Conservation (phyloP, 306 rosid genomes). For the Sindora glabra region DNA sequence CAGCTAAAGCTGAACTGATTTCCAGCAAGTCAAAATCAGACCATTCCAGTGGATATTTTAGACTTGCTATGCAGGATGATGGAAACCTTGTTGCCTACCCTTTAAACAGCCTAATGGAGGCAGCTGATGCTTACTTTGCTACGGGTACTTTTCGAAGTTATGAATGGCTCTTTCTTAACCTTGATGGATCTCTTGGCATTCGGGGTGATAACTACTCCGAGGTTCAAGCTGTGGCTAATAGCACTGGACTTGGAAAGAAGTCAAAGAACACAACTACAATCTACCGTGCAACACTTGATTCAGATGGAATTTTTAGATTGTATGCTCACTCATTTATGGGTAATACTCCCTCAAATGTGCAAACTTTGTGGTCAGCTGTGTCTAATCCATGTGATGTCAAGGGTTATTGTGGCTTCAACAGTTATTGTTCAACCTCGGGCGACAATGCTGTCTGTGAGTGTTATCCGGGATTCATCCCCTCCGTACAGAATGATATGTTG, state of each 20-base stretch:
- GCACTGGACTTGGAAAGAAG: no score
- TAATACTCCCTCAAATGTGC: neutral
- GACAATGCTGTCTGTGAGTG: constrained; percentile 4
- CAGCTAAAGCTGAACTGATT: rapidly evolving
- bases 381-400: constrained; percentile 7
- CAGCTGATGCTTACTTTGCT: neutral
- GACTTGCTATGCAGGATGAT: rapidly evolving
- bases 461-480: constrained; percentile 23
- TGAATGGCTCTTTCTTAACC: neutral
- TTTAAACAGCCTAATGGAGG: rapidly evolving
- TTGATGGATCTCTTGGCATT: constrained; percentile 8
- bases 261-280: neutral
- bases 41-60: constrained; percentile 19
- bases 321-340: constrained; percentile 21
- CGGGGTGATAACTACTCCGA: rapidly evolving
- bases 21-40: constrained; percentile 12
- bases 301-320: constrained; percentile 26
- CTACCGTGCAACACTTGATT: constrained; percentile 25
- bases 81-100: constrained; percentile 16
- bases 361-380: neutral
- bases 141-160: rapidly evolving
- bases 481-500: neutral
- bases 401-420: constrained; percentile 31
- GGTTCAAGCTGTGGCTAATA: no score
- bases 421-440: no score